A percentile compares a stretch with the other conserved stretches of the same genome.
Evolutionary conservation across 805 yeast genomes (phyloP).

Genomic region (Yarrowia hollandica): DNA sequence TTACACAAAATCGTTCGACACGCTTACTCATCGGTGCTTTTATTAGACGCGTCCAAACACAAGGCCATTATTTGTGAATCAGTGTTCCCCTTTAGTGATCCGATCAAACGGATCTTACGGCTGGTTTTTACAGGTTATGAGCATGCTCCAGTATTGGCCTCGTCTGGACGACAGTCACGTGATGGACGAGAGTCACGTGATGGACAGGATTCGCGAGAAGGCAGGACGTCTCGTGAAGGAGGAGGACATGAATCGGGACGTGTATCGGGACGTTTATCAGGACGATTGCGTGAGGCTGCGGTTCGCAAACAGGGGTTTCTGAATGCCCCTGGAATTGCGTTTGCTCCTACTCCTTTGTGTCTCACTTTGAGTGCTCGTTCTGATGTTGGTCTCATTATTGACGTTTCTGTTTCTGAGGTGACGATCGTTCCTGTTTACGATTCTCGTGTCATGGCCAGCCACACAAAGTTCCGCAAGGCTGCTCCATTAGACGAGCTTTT

Average conservation of each 20-base stretch:
- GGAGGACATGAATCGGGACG: too few species aligned
- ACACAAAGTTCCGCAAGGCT: neutral
- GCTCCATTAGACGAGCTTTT: neutral
- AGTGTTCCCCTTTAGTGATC: slow-evolving; percentile 3
- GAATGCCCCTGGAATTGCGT: slow-evolving; percentile 4
- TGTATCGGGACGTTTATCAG: too few species aligned
- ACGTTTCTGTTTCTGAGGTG: neutral
- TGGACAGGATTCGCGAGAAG: neutral
- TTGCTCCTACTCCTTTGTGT: slow-evolving; percentile 7
- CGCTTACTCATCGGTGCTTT: neutral
- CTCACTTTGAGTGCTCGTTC: slow-evolving; percentile 22
- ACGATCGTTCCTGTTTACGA: slow-evolving; percentile 16
- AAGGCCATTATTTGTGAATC: slow-evolving; percentile 12
- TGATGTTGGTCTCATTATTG: neutral
- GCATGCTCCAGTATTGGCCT: neutral
- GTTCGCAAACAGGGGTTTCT: neutral
- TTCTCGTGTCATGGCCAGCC: slow-evolving; percentile 7
- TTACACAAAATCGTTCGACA: neutral
- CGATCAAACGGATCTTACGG: neutral
- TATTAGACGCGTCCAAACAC: slow-evolving; percentile 9
- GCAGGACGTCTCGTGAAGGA: neutral
- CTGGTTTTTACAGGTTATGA: slow-evolving; percentile 11
- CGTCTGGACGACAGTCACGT: neutral
- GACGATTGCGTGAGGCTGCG: neutral
- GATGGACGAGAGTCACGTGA: neutral